Evolutionary conservation across 2,329 filamentous ascomycete genomes (phyloP), one percentile per base, ranked within the genome.

Genomic region (Orbilia oligospora): DNA sequence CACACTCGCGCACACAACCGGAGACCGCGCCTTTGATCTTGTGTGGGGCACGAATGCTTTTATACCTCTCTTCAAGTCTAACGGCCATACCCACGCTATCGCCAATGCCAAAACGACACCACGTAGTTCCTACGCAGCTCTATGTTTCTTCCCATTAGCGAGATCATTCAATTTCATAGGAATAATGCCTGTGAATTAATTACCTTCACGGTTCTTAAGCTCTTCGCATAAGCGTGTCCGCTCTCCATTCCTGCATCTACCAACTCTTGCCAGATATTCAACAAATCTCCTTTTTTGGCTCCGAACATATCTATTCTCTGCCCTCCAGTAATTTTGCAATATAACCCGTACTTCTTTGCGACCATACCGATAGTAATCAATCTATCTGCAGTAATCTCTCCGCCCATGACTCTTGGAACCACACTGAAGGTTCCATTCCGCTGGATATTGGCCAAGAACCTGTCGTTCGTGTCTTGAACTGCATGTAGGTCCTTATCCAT

Each of bases 291-390:
- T 85, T 97, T 97, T 85, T 90, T 91, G 0, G 94, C 94, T 48
- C 94, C 94, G 82, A 97, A 97, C 90, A 97, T 89, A 84, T 97
- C 94, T 83, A 97, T 97, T 71, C 94, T 90, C 84, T 97, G 94
- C 0, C 92, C 94, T 70, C 94, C 94, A 0, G 94, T 97, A 83
- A 97, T 97, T 85, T 97, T 97, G 83, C 91, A 93, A 85, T 97
- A 97, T 5, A 97, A 86, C 41, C 88, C 88, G 83, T 93, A 97
- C 83, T 95, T 91, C 86, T 92, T 92, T 0, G 93, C 94, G 0
- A 97, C 93, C 70, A 90, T 89, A 0, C 93, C 94, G 76, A 97
- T 94, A 71, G 91, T 89, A 56, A 97, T 91, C 65, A 97, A 88
- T 83, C 93, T 94, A 61, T 96, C 92, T 0, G 94, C 91, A 0